Conservation (phyloP, 108 stramenopile genomes). For the Pseudonitzschia multiseries region DNA sequence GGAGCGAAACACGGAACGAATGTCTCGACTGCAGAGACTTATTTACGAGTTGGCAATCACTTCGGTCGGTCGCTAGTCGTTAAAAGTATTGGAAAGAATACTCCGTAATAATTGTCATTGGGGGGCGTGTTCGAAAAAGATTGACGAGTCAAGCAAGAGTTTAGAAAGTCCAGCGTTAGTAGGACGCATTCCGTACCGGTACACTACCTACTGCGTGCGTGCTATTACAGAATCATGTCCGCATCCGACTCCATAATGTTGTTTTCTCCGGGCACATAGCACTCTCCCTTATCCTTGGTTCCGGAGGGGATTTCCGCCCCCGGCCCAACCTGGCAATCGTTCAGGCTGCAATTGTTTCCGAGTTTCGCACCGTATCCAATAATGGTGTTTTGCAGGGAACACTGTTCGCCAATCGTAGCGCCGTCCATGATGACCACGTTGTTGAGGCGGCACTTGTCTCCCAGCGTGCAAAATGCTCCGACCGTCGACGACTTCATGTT, state of each 20-base stretch:
- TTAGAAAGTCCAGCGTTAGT: no score
- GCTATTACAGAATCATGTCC: neutral
- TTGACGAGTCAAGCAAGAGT: no score
- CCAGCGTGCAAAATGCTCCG: constrained; percentile 55
- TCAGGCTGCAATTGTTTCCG: constrained; percentile 82
- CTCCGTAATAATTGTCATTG: no score
- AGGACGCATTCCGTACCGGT: no score
- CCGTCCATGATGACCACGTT: constrained; percentile 83
- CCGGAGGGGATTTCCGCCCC: constrained; percentile 48
- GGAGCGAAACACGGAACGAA: no score
- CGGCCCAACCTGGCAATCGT: constrained; percentile 83
- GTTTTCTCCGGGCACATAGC: constrained; percentile 47
- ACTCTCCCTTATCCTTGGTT: constrained; percentile 76
- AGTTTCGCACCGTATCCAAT: constrained; percentile 58
- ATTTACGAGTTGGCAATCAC: no score
- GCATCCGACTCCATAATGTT: constrained; percentile 13
- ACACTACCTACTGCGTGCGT: no score
- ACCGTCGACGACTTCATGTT: constrained; percentile 71
- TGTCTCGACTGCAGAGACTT: no score
- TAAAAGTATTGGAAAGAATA: no score
- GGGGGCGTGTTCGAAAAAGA: no score
- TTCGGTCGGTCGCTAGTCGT: no score
- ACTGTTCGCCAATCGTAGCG: constrained; percentile 68
- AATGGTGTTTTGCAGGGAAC: constrained; percentile 77
- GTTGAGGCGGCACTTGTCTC: constrained; percentile 71